Evolutionary conservation across 2,329 filamentous ascomycete genomes (phyloP).

Genomic region (Chaetomiaceae sp.): DNA sequence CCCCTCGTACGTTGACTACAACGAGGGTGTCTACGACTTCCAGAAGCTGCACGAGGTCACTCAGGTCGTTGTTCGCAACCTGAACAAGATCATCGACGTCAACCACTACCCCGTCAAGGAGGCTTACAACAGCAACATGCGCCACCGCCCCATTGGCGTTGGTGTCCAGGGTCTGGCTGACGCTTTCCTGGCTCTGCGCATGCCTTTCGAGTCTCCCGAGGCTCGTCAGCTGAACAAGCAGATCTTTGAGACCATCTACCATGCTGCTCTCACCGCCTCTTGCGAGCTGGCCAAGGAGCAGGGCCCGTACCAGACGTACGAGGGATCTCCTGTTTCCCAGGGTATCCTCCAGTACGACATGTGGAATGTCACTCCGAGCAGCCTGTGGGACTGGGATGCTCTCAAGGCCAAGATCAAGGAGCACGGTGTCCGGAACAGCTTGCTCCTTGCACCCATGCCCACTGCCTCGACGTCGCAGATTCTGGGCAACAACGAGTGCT

Average conservation of each 20-base stretch:
- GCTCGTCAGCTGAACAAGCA: constrained; percentile 92
- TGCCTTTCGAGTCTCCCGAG: constrained; percentile 95
- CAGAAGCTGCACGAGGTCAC: constrained; percentile 92
- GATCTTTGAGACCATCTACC: constrained; percentile 99
- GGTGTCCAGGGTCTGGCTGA: constrained; percentile 98
- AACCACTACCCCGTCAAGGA: constrained; percentile 98
- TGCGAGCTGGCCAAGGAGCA: constrained; percentile 77
- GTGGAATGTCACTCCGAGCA: constrained; percentile 91
- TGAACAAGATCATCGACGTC: constrained; percentile 97
- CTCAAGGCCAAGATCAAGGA: constrained; percentile 89
- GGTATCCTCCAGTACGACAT: constrained; percentile 97
- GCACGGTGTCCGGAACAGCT: constrained; percentile 90
- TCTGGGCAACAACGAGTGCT: constrained; percentile 98
- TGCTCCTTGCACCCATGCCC: constrained; percentile 95
- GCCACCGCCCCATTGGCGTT: constrained; percentile 90
- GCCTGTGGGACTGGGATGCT: constrained; percentile 92
- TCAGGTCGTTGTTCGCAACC: constrained; percentile 85
- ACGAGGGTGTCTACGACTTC: constrained; percentile 84
- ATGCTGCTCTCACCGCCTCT: constrained; percentile 86
- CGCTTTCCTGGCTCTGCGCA: constrained; percentile 91
- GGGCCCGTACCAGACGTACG: constrained; percentile 83
- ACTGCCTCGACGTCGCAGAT: constrained; percentile 97
- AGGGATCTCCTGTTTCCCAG: constrained; percentile 89
- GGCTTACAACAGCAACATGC: constrained; percentile 93
- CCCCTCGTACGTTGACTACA: constrained; percentile 84